These are phyloP conservation scores for Penicillium palitans DNA, from an alignment of 2,329 filamentous ascomycete genomes.

Conservation along the genomic window DNA sequence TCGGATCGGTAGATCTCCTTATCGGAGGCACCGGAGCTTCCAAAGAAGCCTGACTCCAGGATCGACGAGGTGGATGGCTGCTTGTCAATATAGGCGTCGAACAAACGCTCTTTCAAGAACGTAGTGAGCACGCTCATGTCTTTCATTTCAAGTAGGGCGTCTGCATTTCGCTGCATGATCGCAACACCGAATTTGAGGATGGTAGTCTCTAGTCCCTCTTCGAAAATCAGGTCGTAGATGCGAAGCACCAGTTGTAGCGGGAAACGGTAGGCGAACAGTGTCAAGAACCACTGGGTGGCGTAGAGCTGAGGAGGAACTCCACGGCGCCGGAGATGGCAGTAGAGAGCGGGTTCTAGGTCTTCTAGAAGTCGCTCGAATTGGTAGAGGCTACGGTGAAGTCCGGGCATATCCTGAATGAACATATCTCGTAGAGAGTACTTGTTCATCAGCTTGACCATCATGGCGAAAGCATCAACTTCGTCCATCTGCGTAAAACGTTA, in stretches of 20 bases:
- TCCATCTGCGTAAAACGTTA: constrained; percentile 65
- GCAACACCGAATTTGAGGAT: constrained; percentile 94
- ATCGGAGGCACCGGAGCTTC: constrained; percentile 81
- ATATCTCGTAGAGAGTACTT: constrained; percentile 90
- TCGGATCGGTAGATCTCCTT: constrained; percentile 97
- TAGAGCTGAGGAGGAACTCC: constrained; percentile 90
- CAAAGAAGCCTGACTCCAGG: constrained; percentile 95
- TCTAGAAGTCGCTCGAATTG: constrained; percentile 94
- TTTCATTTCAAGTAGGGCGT: constrained; percentile 74
- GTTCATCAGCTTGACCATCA: constrained; percentile 93
- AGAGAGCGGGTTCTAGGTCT: constrained; percentile 88
- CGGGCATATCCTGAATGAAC: constrained; percentile 95
- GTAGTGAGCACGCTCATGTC: constrained; percentile 88
- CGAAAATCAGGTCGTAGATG: constrained; percentile 93
- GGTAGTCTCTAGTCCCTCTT: constrained; percentile 81
- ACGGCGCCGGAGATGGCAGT: constrained; percentile 86
- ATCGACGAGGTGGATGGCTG: constrained; percentile 89
- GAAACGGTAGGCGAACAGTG: constrained; percentile 97
- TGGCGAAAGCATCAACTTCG: constrained; percentile 92
- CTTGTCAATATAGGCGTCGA: constrained; percentile 96
- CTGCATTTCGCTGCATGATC: constrained; percentile 91
- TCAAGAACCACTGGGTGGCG: constrained; percentile 98
- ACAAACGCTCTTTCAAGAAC: constrained; percentile 90
- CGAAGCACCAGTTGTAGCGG: constrained; percentile 92
- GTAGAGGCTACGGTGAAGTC: constrained; percentile 87